Conservation (phyloP, 306 rosid species). For the Cercis canadensis region DNA sequence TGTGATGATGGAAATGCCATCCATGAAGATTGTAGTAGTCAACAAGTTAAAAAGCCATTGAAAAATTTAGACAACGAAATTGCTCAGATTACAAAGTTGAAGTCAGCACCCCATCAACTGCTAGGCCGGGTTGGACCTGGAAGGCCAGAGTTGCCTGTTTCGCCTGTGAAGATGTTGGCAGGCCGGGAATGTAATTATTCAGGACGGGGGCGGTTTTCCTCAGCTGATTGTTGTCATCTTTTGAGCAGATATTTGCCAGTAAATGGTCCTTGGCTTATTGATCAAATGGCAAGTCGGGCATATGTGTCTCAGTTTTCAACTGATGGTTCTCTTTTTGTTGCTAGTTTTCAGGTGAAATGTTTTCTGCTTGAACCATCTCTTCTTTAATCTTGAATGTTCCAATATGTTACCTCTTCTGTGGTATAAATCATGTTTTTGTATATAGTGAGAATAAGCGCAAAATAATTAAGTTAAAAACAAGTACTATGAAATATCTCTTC, state of each 20-base stretch:
- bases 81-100: conserved; percentile 73
- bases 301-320: conserved; percentile 93
- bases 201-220: conserved; percentile 88
- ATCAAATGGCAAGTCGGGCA: conserved; percentile 74
- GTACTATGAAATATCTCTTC: background rate
- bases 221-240: conserved; percentile 88
- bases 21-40: conserved; percentile 49
- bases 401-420: conserved; percentile 8
- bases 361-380: conserved; percentile 8
- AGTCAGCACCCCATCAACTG: conserved; percentile 67
- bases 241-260: conserved; percentile 89
- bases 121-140: conserved; percentile 57
- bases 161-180: conserved; percentile 91
- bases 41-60: conserved; percentile 39
- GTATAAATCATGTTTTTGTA: background rate
- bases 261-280: conserved; percentile 85
- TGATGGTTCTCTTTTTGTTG: conserved; percentile 88
- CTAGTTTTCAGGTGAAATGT: conserved; percentile 82
- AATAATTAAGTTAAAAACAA: background rate
- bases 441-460: background rate
- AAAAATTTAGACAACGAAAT: conserved; percentile 73
- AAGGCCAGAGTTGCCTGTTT: conserved; percentile 61
- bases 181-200: conserved; percentile 86
- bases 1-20: conserved; percentile 44
- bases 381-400: conserved; percentile 11